These are phyloP conservation scores for Camellia japonica DNA, from an alignment of 148 eudicot species.

Conservation along the genomic window DNA sequence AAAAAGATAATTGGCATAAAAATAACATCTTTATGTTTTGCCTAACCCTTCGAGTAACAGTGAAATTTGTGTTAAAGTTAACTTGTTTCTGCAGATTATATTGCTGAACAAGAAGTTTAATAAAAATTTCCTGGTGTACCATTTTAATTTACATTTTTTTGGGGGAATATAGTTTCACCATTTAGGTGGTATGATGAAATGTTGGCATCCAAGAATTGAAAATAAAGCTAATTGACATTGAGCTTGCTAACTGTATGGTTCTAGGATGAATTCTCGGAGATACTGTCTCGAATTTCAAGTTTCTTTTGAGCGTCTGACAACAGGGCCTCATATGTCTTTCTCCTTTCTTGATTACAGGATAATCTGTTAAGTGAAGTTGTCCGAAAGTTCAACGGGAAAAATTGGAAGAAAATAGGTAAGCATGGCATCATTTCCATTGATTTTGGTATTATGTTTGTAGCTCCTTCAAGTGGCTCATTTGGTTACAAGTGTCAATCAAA, in stretches of 20 bases:
- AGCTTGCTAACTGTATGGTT: background rate
- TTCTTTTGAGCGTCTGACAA: background rate
- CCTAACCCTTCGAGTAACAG: no score
- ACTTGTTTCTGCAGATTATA: no score
- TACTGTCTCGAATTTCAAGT: constrained; percentile 1
- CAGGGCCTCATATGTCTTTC: background rate
- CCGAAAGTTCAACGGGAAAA: constrained; percentile 51
- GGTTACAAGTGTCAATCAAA: background rate
- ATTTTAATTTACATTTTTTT: no score
- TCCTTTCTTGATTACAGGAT: constrained; percentile 42
- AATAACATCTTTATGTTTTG: no score
- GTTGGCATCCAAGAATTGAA: background rate
- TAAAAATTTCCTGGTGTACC: no score
- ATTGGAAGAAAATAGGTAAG: constrained; percentile 85
- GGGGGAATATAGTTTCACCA: no score
- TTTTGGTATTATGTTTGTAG: background rate
- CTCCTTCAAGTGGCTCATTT: background rate
- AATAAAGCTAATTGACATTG: background rate
- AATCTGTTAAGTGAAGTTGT: constrained; percentile 50
- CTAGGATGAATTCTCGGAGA: background rate
- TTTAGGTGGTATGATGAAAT: no score
- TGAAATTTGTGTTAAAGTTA: no score
- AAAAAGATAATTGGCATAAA: no score
- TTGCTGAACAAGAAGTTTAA: no score
- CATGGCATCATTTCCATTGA: background rate